phyloP scores from a whole-genome alignment of 352 stramenopile genomes.

The Phytophthora melonis region DNA sequence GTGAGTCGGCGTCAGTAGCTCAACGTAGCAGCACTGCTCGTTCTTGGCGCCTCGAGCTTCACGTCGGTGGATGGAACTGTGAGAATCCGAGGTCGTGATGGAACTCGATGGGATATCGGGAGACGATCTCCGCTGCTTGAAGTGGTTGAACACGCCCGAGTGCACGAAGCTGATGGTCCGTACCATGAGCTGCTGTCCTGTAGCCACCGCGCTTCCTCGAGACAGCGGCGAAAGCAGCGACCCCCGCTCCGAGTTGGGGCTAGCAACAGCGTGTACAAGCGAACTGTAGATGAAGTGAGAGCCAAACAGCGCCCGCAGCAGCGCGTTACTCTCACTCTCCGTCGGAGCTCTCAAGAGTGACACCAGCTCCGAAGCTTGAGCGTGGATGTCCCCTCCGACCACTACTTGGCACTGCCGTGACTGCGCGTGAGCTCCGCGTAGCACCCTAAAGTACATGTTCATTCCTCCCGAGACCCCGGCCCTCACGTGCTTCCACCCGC shows the following conservation, averaged over 20 bases:
- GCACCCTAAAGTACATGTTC: conserved; percentile 19
- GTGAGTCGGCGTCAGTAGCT: conserved; percentile 34
- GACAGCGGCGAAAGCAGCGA: conserved; percentile 8
- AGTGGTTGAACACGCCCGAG: conserved; percentile 21
- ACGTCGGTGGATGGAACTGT: not conserved
- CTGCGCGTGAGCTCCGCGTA: not conserved
- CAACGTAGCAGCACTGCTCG: conserved; percentile 41
- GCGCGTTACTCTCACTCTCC: conserved; percentile 41
- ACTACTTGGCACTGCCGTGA: conserved; percentile 29
- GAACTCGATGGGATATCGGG: conserved; percentile 10
- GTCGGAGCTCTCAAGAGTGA: conserved; percentile 33
- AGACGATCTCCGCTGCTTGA: conserved; percentile 13
- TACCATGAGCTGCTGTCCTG: conserved; percentile 38
- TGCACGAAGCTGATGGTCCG: conserved; percentile 43
- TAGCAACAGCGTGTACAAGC: conserved; percentile 27
- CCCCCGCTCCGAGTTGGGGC: conserved; percentile 7
- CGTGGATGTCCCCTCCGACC: conserved; percentile 26
- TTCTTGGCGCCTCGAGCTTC: conserved; percentile 18
- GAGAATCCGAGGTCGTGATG: not conserved
- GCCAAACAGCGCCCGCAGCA: conserved; percentile 24
- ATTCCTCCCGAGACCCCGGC: conserved; percentile 13
- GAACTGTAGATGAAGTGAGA: conserved; percentile 47
- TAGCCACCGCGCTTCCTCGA: not conserved
- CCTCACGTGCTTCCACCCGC: conserved; percentile 30
- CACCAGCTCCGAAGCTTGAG: conserved; percentile 17